Base-by-base conservation (phyloP, 2,329 filamentous ascomycete species). In the Decorospora gaudefroyi region DNA sequence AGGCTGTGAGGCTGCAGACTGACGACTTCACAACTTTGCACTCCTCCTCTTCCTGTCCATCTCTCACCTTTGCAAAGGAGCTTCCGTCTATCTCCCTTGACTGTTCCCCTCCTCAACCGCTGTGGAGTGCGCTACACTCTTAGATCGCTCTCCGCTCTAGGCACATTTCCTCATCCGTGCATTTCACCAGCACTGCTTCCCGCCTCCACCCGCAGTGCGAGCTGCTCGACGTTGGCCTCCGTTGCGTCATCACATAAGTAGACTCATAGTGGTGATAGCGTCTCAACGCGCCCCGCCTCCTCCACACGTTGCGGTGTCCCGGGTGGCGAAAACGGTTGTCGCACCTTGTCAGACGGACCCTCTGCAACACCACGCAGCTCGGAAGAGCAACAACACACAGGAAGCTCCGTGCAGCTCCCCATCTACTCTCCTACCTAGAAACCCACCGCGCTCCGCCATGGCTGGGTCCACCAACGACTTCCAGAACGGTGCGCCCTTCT, bases 401-500 rank as follows among this genome's bases (percentile, higher is more conserved):
- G 15, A 12, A 30, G 28, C 39, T 35, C 4, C 9, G 5, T 25
- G 19, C n/a, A 21, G 19, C 35, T 19, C 23, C 15, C 5, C 23
- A 8, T 18, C 18, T 21, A 12, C 17, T 9, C 26, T 21, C 27
- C 16, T n/a, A 19, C 4, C 39, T 5, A 21, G 4, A 26, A n/a
- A n/a, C n/a, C n/a, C n/a, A n/a, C n/a, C n/a, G 22, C 36, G 28
- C 19, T 51, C n/a, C 55, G 54, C 55, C 26, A 72, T 72, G 69
- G 67, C 69, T 40, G 67, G 67, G 42, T 62, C 67, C 34, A 51
- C 59, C 49, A 70, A 69, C 62, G 63, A 69, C 46, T 68, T 68
- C 54, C 66, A 67, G 53, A 71, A 69, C 56, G 69, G 68, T 26
- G 65, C 69, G 31, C 68, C 65, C 21, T 69, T 67, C 51, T 75